Conservation (phyloP, 495 filamentous ascomycete genomes). For the Echria macrotheca region DNA sequence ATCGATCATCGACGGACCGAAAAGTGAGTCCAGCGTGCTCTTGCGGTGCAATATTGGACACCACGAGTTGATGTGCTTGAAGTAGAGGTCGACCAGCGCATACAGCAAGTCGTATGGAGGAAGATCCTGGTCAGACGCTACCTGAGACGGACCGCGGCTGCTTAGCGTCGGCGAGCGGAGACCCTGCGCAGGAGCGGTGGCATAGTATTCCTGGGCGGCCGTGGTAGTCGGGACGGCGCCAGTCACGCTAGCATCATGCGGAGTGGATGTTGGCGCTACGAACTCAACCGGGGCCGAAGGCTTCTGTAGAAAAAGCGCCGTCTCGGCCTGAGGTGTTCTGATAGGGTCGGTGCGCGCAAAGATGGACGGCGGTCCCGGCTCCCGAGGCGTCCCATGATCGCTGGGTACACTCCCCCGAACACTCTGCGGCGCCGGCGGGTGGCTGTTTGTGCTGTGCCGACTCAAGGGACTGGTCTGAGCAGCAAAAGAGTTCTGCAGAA, state of each 20-base stretch:
- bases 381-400: slow-evolving; percentile 44
- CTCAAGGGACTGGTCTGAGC: slow-evolving; percentile 19
- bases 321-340: slow-evolving; percentile 53
- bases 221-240: slow-evolving; percentile 23
- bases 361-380: slow-evolving; percentile 31
- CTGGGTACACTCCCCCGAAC: slow-evolving; percentile 36
- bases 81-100: slow-evolving; percentile 77
- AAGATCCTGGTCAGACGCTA: slow-evolving; percentile 62
- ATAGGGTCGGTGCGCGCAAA: slow-evolving; percentile 34
- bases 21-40: slow-evolving; percentile 74
- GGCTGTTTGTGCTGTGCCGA: slow-evolving; percentile 37
- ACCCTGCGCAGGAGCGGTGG: slow-evolving; percentile 21
- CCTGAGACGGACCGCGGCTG: slow-evolving; percentile 31
- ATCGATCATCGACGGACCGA: slow-evolving; percentile 66
- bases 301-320: slow-evolving; percentile 58
- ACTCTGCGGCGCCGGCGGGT: slow-evolving; percentile 47
- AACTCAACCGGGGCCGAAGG: slow-evolving; percentile 43
- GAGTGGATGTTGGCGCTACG: slow-evolving; percentile 26
- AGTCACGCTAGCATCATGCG: slow-evolving; percentile 25
- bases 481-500: slow-evolving; percentile 33
- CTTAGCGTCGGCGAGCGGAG: slow-evolving; percentile 43
- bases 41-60: slow-evolving; percentile 82
- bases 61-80: slow-evolving; percentile 87
- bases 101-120: slow-evolving; percentile 83
- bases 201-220: slow-evolving; percentile 44